Evolutionary conservation across 441 rosid species (phyloP).

Genomic region (Pelargonium cotyledonis): DNA sequence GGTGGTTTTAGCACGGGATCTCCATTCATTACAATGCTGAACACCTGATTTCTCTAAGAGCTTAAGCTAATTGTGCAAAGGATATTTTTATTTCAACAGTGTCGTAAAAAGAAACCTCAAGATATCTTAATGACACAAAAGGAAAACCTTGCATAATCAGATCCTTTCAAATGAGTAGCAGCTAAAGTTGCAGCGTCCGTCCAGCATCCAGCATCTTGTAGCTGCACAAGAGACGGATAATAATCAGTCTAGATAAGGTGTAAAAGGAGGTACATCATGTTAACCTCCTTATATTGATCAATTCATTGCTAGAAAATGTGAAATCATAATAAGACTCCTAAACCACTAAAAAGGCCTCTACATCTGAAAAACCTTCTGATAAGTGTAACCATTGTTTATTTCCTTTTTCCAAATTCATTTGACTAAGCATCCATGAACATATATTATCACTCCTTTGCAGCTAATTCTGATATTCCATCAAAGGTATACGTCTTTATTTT

Average conservation of each 20-base stretch:
- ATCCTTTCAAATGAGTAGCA: slow-evolving; percentile 87
- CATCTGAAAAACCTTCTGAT: background rate
- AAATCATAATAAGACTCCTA: background rate
- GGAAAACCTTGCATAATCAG: slow-evolving; percentile 88
- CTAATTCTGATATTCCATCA: no score
- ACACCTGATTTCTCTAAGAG: background rate
- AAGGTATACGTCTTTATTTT: no score
- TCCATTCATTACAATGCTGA: background rate
- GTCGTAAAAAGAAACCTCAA: background rate
- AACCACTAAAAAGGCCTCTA: background rate
- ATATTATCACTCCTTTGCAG: background rate
- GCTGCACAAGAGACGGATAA: slow-evolving; percentile 38
- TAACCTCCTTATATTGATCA: background rate
- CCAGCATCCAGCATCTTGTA: slow-evolving; percentile 99
- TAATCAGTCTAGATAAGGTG: slow-evolving; percentile 6
- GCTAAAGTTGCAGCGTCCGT: slow-evolving; percentile 98
- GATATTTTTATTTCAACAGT: background rate
- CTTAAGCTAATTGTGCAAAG: background rate
- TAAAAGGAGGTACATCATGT: background rate
- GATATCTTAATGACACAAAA: slow-evolving; percentile 12
- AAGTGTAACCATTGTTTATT: background rate
- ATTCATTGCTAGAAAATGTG: background rate
- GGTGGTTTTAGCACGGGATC: background rate
- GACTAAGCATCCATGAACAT: background rate
- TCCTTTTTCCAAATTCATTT: background rate